Percentiles rank a stretch among this genome's conserved stretches.
phyloP scores from a whole-genome alignment of 768 basidiomycete species.

The Fomitopsis pulvina region DNA sequence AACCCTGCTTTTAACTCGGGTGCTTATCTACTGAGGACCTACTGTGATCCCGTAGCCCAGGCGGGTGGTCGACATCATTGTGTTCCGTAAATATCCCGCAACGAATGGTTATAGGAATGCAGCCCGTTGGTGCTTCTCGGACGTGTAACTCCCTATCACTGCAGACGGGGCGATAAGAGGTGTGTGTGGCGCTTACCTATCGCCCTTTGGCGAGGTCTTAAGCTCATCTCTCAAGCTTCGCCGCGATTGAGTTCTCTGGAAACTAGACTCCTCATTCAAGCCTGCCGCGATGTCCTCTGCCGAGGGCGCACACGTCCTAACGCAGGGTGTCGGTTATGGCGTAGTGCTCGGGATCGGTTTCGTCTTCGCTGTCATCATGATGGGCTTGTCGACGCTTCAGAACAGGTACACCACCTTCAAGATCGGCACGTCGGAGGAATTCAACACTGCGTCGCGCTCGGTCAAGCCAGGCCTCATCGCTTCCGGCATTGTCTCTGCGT shows the following conservation, averaged over 20 bases:
- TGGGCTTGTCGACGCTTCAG: slow-evolving; percentile 21
- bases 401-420: slow-evolving; percentile 23
- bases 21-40: too few species aligned
- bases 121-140: not conserved
- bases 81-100: not conserved
- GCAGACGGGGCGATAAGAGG: not conserved
- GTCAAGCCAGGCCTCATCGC: slow-evolving; percentile 13
- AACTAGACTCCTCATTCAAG: not conserved
- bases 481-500: slow-evolving; percentile 20
- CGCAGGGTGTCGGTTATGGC: slow-evolving; percentile 24
- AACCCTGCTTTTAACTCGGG: too few species aligned
- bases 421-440: slow-evolving; percentile 22
- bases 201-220: too few species aligned
- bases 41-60: too few species aligned
- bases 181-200: not conserved
- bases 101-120: not conserved
- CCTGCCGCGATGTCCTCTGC: not conserved
- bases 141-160: not conserved
- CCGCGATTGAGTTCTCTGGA: not conserved
- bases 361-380: slow-evolving; percentile 24
- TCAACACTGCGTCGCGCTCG: slow-evolving; percentile 22
- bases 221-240: too few species aligned
- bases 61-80: too few species aligned
- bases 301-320: slow-evolving; percentile 9
- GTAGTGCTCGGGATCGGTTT: slow-evolving; percentile 25